Evolutionary conservation across 345 rosid genomes (phyloP).

Genomic region (Kernera saxatilis): DNA sequence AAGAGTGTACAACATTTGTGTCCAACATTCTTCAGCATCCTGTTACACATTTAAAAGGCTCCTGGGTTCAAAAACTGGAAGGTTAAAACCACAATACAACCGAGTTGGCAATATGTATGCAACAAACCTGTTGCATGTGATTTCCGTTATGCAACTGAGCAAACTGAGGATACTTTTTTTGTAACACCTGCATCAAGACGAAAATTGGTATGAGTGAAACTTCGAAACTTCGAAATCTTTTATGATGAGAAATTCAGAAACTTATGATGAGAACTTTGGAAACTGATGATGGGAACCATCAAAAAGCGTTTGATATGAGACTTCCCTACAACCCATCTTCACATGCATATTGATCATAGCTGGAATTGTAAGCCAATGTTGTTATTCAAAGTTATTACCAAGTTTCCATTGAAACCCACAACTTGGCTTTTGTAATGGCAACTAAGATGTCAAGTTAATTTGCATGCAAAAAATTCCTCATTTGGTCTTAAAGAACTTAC

Average conservation of each 20-base stretch:
- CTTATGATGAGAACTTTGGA: background rate
- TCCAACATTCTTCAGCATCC: slow-evolving; percentile 99
- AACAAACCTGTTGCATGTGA: slow-evolving; percentile 91
- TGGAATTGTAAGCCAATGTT: background rate
- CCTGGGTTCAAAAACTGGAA: slow-evolving; percentile 7
- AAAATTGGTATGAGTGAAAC: background rate
- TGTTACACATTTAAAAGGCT: slow-evolving; percentile 43
- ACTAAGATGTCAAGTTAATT: background rate
- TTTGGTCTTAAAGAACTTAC: background rate
- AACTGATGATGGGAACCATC: background rate
- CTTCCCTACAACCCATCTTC: background rate
- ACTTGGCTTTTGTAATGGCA: background rate
- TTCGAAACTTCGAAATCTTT: background rate
- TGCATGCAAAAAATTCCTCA: background rate
- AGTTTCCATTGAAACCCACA: background rate
- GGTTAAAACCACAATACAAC: background rate
- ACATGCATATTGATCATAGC: background rate
- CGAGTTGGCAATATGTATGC: background rate
- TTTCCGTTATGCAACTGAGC: slow-evolving; percentile 83
- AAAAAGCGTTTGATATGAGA: background rate
- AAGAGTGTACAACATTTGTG: slow-evolving; percentile 82
- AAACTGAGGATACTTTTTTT: slow-evolving; percentile 86
- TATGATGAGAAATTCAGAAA: background rate
- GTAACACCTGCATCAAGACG: slow-evolving; percentile 54
- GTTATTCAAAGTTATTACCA: background rate